Conservation (phyloP, 192 early-diverging fungal species). For the Helicostylum pulchrum region DNA sequence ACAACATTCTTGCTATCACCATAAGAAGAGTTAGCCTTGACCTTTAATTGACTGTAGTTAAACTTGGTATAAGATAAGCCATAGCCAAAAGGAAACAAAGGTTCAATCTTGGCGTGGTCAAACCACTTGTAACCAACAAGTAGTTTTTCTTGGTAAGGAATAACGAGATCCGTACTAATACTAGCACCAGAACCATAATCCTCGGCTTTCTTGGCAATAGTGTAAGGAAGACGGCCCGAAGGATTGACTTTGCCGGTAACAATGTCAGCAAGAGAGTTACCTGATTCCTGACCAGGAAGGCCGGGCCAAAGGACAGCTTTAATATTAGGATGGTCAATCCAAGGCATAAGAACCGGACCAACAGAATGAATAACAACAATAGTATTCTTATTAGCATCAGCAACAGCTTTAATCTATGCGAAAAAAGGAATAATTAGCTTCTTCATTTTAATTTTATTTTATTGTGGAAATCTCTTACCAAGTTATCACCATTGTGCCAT, state of each 20-base stretch:
- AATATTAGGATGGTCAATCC: conserved; percentile 59
- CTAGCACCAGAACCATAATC: conserved; percentile 35
- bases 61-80: conserved; percentile 68
- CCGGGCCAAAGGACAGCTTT: conserved; percentile 49
- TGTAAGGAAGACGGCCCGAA: conserved; percentile 56
- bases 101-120: conserved; percentile 46
- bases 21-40: not conserved
- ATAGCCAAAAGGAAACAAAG: conserved; percentile 56
- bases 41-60: conserved; percentile 39
- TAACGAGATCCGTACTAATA: no score
- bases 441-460: no score
- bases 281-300: conserved; percentile 64
- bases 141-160: conserved; percentile 49
- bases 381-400: conserved; percentile 41
- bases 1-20: not conserved
- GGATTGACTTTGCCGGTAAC: conserved; percentile 67
- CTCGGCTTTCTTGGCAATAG: conserved; percentile 36
- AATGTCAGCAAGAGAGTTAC: conserved; percentile 62
- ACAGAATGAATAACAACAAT: conserved; percentile 44
- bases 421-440: not conserved
- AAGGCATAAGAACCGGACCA: conserved; percentile 59
- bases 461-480: conserved; percentile 1
- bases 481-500: conserved; percentile 27
- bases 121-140: conserved; percentile 54
- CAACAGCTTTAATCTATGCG: conserved; percentile 36